phyloP scores from a whole-genome alignment of 1,139 yeast genomes.

The Schizosaccharomyces versatilis region DNA sequence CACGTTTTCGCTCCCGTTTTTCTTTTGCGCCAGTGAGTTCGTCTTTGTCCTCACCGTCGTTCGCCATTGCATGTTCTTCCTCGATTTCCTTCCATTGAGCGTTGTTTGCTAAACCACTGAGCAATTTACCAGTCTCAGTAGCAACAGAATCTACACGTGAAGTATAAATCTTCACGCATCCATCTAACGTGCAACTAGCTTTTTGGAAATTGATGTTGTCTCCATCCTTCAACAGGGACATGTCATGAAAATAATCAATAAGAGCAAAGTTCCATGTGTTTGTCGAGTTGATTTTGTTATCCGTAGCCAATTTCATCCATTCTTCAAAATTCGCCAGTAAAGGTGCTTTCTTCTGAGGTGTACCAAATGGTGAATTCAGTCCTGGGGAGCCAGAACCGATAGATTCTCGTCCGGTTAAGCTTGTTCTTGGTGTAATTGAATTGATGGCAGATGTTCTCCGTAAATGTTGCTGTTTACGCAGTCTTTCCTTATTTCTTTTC shows the following conservation, averaged over 20 bases:
- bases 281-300: constrained; percentile 35
- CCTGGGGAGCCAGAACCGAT: not conserved
- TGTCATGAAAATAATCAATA: constrained; percentile 65
- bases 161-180: constrained; percentile 65
- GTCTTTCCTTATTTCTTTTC: not conserved
- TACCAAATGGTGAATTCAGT: not conserved
- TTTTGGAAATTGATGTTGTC: constrained; percentile 50
- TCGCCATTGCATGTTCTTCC: constrained; percentile 15
- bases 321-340: constrained; percentile 54
- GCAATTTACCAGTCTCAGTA: constrained; percentile 64
- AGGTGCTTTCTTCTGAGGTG: constrained; percentile 19
- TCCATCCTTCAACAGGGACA: constrained; percentile 37
- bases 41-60: constrained; percentile 18
- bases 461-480: not conserved
- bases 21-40: constrained; percentile 15
- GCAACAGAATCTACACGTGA: constrained; percentile 83
- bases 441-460: not conserved
- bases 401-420: not conserved
- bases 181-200: constrained; percentile 64
- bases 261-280: constrained; percentile 65
- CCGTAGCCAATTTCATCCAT: constrained; percentile 79
- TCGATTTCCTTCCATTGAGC: constrained; percentile 14
- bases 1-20: constrained; percentile 17
- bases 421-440: not conserved
- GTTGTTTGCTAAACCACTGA: constrained; percentile 41